phyloP scores from a whole-genome alignment of 371 early-diverging fungal genomes.

The Saksenaea vasiformis region DNA sequence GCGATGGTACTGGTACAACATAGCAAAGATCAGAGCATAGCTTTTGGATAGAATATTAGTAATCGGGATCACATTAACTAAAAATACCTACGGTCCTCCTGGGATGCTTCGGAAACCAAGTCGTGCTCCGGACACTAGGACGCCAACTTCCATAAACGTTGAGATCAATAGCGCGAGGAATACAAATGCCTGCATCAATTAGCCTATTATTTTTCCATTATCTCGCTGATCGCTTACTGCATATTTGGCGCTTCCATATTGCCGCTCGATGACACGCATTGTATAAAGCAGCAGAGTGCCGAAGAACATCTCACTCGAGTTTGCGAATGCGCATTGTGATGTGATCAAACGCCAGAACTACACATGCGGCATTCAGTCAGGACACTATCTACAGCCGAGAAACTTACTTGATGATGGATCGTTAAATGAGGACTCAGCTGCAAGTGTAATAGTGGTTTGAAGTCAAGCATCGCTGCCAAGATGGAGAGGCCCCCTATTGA shows the following conservation, averaged over 20 bases:
- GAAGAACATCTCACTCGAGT: constrained; percentile 68
- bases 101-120: constrained; percentile 58
- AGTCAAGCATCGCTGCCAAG: constrained; percentile 55
- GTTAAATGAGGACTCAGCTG: constrained; percentile 70
- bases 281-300: constrained; percentile 67
- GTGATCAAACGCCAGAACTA: constrained; percentile 67
- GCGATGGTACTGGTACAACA: constrained; percentile 60
- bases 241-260: constrained; percentile 72
- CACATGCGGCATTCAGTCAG: not conserved
- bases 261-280: constrained; percentile 73
- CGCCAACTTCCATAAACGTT: constrained; percentile 57
- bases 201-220: not conserved
- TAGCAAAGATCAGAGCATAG: constrained; percentile 65
- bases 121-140: constrained; percentile 45
- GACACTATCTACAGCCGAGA: not conserved
- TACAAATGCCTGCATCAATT: constrained; percentile 54
- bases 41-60: constrained; percentile 16
- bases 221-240: constrained; percentile 37
- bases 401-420: constrained; percentile 64
- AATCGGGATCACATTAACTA: not conserved
- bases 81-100: constrained; percentile 60
- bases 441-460: constrained; percentile 59
- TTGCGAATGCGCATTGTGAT: constrained; percentile 63
- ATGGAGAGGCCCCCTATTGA: constrained; percentile 60
- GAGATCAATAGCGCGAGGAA: constrained; percentile 54